Conservation (phyloP, 2,329 filamentous ascomycete genomes). For the Chaetomium strumarium region DNA sequence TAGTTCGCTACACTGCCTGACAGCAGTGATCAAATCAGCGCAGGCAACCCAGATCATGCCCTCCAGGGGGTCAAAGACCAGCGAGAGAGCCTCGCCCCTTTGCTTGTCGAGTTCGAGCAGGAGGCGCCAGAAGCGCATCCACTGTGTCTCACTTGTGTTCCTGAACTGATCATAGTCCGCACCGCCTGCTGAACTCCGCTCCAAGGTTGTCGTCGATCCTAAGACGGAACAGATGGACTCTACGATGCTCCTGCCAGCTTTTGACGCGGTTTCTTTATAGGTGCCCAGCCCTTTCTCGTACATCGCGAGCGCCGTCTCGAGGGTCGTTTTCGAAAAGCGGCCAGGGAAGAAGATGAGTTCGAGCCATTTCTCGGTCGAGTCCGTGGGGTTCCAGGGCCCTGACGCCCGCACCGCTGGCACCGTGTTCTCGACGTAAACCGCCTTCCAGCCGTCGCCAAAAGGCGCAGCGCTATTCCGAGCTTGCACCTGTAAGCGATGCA, state of each 20-base stretch:
- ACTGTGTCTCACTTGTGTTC: slow-evolving; percentile 70
- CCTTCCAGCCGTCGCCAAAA: slow-evolving; percentile 66
- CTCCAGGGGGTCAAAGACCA: slow-evolving; percentile 65
- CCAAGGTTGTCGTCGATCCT: slow-evolving; percentile 60
- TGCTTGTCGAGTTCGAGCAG: slow-evolving; percentile 81
- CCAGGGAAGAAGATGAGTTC: slow-evolving; percentile 77
- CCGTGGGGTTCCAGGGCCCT: slow-evolving; percentile 58
- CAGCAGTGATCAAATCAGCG: slow-evolving; percentile 71
- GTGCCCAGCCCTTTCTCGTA: slow-evolving; percentile 62
- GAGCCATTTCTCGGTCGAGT: slow-evolving; percentile 80
- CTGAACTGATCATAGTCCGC: slow-evolving; percentile 74
- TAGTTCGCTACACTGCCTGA: slow-evolving; percentile 71
- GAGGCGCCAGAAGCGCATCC: slow-evolving; percentile 84
- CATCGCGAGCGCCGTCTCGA: slow-evolving; percentile 77
- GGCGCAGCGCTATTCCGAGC: slow-evolving; percentile 55
- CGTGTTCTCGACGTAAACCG: slow-evolving; percentile 56
- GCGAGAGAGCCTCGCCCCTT: slow-evolving; percentile 71
- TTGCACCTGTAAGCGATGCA: slow-evolving; percentile 68
- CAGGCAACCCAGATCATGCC: slow-evolving; percentile 79
- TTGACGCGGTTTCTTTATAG: slow-evolving; percentile 36
- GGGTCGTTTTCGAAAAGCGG: slow-evolving; percentile 68
- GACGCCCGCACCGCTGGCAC: slow-evolving; percentile 50
- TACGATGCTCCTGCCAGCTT: slow-evolving; percentile 54
- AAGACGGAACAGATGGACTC: slow-evolving; percentile 72
- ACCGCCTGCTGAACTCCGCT: slow-evolving; percentile 54